These are phyloP conservation scores for Prunus yedoensis DNA, from an alignment of 331 rosid species.

Conservation along the genomic window DNA sequence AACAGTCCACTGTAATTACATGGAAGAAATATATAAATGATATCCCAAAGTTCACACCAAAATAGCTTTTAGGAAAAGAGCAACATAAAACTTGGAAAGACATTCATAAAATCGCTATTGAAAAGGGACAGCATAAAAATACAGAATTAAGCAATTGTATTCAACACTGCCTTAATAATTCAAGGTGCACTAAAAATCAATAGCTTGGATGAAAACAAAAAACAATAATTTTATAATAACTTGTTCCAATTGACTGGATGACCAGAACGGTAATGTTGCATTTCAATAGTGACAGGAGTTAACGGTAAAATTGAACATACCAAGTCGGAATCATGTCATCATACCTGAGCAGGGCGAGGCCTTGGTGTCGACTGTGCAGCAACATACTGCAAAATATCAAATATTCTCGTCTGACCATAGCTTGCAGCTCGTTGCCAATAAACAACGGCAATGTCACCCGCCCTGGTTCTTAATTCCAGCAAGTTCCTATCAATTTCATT, in stretches of 20 bases:
- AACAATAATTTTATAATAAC: background rate
- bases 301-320: slow-evolving; percentile 7
- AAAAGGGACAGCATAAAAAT: background rate
- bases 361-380: slow-evolving; percentile 87
- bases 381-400: slow-evolving; percentile 77
- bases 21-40: background rate
- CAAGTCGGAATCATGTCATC: slow-evolving; percentile 10
- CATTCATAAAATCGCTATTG: background rate
- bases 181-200: background rate
- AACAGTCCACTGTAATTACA: background rate
- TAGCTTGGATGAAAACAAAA: background rate
- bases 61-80: background rate
- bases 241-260: background rate
- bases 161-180: background rate
- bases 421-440: slow-evolving; percentile 95
- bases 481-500: slow-evolving; percentile 89
- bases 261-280: background rate
- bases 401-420: slow-evolving; percentile 87
- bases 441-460: slow-evolving; percentile 70
- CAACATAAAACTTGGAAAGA: background rate
- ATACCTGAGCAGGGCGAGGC: slow-evolving; percentile 83
- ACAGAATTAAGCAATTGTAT: too few relatives aligned
- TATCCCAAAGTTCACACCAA: background rate
- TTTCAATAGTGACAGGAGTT: background rate
- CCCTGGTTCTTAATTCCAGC: slow-evolving; percentile 88